Evolutionary conservation across 257 asterid species (phyloP).

Genomic region (Solanum chmielewskii): DNA sequence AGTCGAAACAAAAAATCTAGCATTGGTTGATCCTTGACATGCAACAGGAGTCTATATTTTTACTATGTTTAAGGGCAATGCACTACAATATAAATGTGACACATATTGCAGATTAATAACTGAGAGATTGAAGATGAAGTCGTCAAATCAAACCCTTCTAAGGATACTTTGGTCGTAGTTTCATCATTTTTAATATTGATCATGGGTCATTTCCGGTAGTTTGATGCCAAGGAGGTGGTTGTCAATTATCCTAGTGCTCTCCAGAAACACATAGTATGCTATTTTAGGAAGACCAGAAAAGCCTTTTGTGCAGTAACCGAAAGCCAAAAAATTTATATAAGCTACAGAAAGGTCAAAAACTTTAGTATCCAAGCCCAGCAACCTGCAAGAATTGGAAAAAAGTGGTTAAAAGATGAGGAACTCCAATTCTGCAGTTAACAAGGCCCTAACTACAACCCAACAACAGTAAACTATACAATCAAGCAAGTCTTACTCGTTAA

Average conservation of each 20-base stretch:
- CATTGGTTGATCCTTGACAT: not conserved
- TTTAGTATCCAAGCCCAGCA: constrained; percentile 9
- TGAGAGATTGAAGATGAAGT: not conserved
- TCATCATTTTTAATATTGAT: constrained; percentile 9
- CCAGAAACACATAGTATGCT: constrained; percentile 15
- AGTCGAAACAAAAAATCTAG: not conserved
- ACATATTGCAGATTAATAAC: not conserved
- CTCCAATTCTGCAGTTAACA: not conserved
- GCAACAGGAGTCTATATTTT: not conserved
- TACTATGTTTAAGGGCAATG: not conserved
- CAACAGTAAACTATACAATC: not conserved
- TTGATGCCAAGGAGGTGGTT: constrained; percentile 17
- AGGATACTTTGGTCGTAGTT: not conserved
- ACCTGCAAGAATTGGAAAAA: constrained; percentile 18
- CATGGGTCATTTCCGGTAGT: constrained; percentile 11
- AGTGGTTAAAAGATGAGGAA: not conserved
- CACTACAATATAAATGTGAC: not conserved
- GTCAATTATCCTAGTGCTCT: constrained; percentile 18
- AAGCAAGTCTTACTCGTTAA: constrained; percentile 21
- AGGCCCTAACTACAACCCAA: not conserved
- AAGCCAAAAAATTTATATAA: not conserved
- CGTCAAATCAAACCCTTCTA: constrained; percentile 5
- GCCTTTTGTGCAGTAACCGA: not conserved
- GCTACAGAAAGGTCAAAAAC: not conserved
- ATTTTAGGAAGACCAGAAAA: constrained; percentile 8